Base-by-base conservation (phyloP, 2,329 filamentous ascomycete genomes). In the Botrytis byssoidea region DNA sequence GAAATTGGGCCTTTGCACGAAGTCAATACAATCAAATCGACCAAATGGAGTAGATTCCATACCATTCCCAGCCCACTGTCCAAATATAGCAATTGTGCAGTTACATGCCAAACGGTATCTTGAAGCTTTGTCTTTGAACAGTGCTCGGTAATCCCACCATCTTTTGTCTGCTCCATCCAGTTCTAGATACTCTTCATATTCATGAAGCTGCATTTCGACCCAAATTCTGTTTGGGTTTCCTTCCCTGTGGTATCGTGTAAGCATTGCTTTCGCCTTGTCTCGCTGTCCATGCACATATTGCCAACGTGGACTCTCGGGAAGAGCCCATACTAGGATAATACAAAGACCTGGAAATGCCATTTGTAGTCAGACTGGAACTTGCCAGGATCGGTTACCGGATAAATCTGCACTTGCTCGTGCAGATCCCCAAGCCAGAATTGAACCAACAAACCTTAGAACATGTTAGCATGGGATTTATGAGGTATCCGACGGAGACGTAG, bases 131-230 rank as follows among this genome's bases (percentile, higher is more conserved):
- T 84, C 84, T 76, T 85, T 85, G 82, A 85, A 86, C 0, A 88
- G 83, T 76, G 86, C 86, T 64, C 83, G 81, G 78, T 88, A 88
- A 77, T 88, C 86, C 84, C 85, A 88, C 85, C 86, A 88, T 66
- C 83, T 83, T 81, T 88, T 88, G 74, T 88, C 86, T 1, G 85
- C 85, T 12, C 85, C 86, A 70, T 87, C 84, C 12, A 82, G 82
- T n/a, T 84, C 83, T 14, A 83, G 77, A 81, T 86, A 84, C 74
- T 88, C 85, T 76, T 85, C 83, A 74, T 88, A 83, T 77, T 86
- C 85, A 51, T 79, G 79, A 66, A 85, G 79, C 77, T 88, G 85
- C 4, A 88, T 82, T 76, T 84, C 83, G 4, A 88, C 87, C 75
- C 87, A 85, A 2, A 86, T 83, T 73, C 86, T 85, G 20, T 86